phyloP scores from a whole-genome alignment of 2,329 filamentous ascomycete genomes.

The Aureobasidium sp. region DNA sequence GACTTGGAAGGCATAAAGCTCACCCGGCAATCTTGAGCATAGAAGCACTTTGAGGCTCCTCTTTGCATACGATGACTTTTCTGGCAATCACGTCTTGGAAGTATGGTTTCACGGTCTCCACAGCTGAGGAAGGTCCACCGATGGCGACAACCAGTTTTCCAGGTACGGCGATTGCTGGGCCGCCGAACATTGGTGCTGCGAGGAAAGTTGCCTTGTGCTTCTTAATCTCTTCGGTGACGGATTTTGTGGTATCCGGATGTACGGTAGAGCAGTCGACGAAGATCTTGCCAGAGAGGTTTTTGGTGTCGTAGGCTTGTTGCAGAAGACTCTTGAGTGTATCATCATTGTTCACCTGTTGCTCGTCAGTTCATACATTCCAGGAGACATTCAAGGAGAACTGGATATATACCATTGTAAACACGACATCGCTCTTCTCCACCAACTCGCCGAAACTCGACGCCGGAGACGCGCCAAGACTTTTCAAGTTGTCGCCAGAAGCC shows the following conservation, averaged over 20 bases:
- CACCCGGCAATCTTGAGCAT: constrained; percentile 36
- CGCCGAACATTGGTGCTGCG: constrained; percentile 37
- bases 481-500: constrained; percentile 3
- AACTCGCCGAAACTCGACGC: constrained; percentile 11
- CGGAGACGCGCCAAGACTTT: constrained; percentile 5
- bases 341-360: constrained; percentile 7
- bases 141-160: constrained; percentile 40
- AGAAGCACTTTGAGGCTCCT: constrained; percentile 35
- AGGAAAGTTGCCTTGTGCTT: constrained; percentile 27
- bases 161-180: constrained; percentile 35
- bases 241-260: constrained; percentile 28
- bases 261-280: constrained; percentile 28
- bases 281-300: constrained; percentile 23
- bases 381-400: no score
- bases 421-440: constrained; percentile 6
- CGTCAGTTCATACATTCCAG: not conserved
- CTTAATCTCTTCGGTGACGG: constrained; percentile 27
- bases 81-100: constrained; percentile 38
- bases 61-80: constrained; percentile 35
- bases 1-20: not conserved
- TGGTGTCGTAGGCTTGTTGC: constrained; percentile 13
- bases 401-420: constrained; percentile 13
- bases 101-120: constrained; percentile 29
- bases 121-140: constrained; percentile 26
- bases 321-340: constrained; percentile 1